phyloP scores from a whole-genome alignment of 2,329 filamentous ascomycete genomes.

The Fusarium sp. region DNA sequence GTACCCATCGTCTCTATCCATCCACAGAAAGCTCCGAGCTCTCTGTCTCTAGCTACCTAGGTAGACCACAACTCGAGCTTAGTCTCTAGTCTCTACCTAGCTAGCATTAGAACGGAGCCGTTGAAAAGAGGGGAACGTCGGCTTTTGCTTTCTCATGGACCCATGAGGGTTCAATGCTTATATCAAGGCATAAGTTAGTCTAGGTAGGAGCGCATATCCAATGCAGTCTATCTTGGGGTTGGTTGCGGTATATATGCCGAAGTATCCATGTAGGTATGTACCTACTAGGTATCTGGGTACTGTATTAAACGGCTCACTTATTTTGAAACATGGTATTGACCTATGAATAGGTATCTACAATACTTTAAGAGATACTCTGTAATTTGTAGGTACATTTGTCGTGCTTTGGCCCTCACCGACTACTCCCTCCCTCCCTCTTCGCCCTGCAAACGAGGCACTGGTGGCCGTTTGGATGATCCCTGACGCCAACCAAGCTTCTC shows the following conservation, averaged over 20 bases:
- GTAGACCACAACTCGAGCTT: background rate
- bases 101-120: background rate
- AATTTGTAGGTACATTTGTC: background rate
- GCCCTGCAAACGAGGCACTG: conserved; percentile 24
- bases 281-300: background rate
- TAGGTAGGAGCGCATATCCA: background rate
- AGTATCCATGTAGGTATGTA: background rate
- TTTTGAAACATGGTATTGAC: background rate
- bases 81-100: background rate
- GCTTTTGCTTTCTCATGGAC: conserved; percentile 1
- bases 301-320: background rate
- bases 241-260: background rate
- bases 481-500: conserved; percentile 32
- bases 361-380: background rate
- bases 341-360: background rate
- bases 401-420: conserved; percentile 33
- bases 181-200: background rate
- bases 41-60: background rate
- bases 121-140: conserved; percentile 3
- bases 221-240: background rate
- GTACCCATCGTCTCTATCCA: background rate
- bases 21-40: background rate
- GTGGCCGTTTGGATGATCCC: conserved; percentile 17
- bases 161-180: conserved; percentile 1
- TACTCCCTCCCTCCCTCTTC: conserved; percentile 15